These are phyloP conservation scores for Colletotrichum sp. DNA, from an alignment of 2,329 filamentous ascomycete species.

Conservation along the genomic window DNA sequence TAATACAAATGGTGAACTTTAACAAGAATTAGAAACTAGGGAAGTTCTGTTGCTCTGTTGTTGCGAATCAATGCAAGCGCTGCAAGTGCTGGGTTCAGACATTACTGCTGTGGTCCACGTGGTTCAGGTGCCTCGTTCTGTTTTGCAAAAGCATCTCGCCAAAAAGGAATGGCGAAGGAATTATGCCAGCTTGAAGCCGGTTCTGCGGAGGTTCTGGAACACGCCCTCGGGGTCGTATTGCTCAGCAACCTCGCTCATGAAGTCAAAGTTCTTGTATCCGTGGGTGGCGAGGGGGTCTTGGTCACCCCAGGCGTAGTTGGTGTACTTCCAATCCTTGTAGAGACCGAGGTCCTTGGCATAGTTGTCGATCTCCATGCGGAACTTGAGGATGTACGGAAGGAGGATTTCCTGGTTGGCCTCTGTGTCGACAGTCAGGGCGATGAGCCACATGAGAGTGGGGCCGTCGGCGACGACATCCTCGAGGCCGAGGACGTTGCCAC, in stretches of 20 bases:
- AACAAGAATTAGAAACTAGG: not conserved
- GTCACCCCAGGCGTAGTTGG: slow-evolving; percentile 46
- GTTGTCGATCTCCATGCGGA: slow-evolving; percentile 27
- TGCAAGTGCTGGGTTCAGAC: not conserved
- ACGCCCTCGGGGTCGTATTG: slow-evolving; percentile 38
- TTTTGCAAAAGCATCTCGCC: not conserved
- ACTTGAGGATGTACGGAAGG: slow-evolving; percentile 29
- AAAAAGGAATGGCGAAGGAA: not conserved
- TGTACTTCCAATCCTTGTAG: slow-evolving; percentile 40
- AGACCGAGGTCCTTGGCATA: slow-evolving; percentile 31
- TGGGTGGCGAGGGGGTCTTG: slow-evolving; percentile 44
- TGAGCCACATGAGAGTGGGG: slow-evolving; percentile 39
- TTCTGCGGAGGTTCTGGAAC: slow-evolving; percentile 35
- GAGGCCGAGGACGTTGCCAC: slow-evolving; percentile 37
- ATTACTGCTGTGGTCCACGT: not conserved
- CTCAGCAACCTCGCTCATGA: slow-evolving; percentile 29
- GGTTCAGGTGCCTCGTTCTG: not conserved
- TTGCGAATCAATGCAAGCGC: not conserved
- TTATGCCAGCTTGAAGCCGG: slow-evolving; percentile 27
- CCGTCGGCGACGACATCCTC: slow-evolving; percentile 37
- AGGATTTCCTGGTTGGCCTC: slow-evolving; percentile 37
- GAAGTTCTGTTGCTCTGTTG: not conserved
- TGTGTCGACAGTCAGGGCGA: slow-evolving; percentile 40
- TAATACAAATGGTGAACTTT: not conserved
- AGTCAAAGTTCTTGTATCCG: slow-evolving; percentile 36